Percentiles rank a stretch among this genome's conserved stretches.
Evolutionary conservation across 192 early-diverging fungal species (phyloP).

Genomic region (Pilaira anomala): DNA sequence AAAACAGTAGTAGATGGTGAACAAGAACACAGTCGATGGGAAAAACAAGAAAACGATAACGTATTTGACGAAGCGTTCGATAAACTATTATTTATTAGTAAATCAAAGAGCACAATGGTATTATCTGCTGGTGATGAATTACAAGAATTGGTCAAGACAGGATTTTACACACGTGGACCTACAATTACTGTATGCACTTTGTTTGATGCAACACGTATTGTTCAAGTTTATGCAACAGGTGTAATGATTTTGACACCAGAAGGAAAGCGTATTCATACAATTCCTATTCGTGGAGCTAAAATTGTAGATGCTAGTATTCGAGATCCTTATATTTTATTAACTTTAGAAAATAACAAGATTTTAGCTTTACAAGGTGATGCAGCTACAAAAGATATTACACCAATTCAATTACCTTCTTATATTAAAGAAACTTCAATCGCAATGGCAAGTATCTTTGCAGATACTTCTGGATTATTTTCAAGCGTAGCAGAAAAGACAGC

Average conservation of each 20-base stretch:
- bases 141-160: conserved; percentile 67
- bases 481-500: conserved; percentile 6
- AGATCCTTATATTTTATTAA: conserved; percentile 80
- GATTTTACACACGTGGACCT: conserved; percentile 71
- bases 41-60: background rate
- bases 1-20: background rate
- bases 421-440: conserved; percentile 39
- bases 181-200: conserved; percentile 78
- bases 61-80: conserved; percentile 40
- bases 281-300: conserved; percentile 46
- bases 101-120: conserved; percentile 61
- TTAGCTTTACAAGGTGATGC: conserved; percentile 58
- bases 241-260: conserved; percentile 70
- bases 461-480: conserved; percentile 39
- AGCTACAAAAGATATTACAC: conserved; percentile 41
- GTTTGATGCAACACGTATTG: conserved; percentile 64
- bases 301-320: conserved; percentile 71
- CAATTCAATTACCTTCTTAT: conserved; percentile 33
- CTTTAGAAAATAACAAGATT: conserved; percentile 60
- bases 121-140: conserved; percentile 81
- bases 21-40: conserved; percentile 19
- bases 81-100: conserved; percentile 63
- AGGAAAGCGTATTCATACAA: conserved; percentile 49
- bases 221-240: conserved; percentile 82
- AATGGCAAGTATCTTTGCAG: conserved; percentile 49